Evolutionary conservation across 768 basidiomycete species (phyloP), one percentile per base, ranked within the genome.

Genomic region (Lyophyllum semitale): DNA sequence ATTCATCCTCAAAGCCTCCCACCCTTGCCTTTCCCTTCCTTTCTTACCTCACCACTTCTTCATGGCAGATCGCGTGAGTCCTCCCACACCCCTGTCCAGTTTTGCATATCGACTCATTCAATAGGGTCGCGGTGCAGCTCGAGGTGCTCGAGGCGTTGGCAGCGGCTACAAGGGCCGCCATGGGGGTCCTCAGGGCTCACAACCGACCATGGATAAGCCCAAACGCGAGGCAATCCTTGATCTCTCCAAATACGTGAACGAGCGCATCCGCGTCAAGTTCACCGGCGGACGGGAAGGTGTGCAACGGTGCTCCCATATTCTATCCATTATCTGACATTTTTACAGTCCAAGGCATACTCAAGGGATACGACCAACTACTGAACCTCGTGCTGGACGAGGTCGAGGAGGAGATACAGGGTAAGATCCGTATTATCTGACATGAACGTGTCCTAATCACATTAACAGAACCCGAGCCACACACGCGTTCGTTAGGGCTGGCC

Each of bases 361-460:
- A 99, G 73, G 97, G 97, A 23, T 98, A 85, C 65, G 97, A 98
- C 73, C 95, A 98, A 63, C 78, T 98, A 35, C 82, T 98, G 54
- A 98, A 99, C 70, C 87, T 99, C 52, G 97, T 99, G 47, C 83
- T 99, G 47, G 97, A 99, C 71, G 93, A 97, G 56, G 94, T 98
- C 6, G 83, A 88, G 64, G 97, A 99, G 72, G 82, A 89, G 35
- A 61, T 91, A 2, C 80, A 82, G 67, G 85, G 91, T 90, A 66
- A 60, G 77, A 59, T 49, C 50, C 53, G 59, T 50, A 55, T 57
- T 44, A 45, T 58, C 38, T 40, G 50, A 44, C 48, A 57, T 50
- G 52, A 48, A 29, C 50, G 30, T 50, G 41, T 37, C 42, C 38
- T 29, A 22, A 8, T 17, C 20, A n/a, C 15, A 38, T n/a, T n/a